Base-by-base conservation (phyloP, 2,329 filamentous ascomycete species). In the Sarocladium oryzae region DNA sequence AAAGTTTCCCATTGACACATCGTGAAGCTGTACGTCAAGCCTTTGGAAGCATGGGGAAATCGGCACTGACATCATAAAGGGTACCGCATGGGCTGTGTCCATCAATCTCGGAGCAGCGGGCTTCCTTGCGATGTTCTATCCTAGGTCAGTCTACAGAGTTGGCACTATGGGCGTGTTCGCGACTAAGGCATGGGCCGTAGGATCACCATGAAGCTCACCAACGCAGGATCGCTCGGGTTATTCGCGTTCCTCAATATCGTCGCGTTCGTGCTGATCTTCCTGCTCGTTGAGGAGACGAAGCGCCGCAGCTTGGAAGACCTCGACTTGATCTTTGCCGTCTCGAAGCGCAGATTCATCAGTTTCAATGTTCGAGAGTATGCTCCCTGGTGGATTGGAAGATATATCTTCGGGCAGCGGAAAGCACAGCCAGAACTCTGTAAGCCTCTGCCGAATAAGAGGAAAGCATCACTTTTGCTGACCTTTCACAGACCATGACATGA, bases 1-100 rank as follows among this genome's bases (percentile, higher is more conserved):
- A 77, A 56, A 72, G 71, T 46, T 78, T 77, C 52, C 74, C 74
- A 0, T 58, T 76, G 1, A 72, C 71, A 4, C 71, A 77, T 54
- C 66, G 74, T 53, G 75, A 77, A 58, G 67, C 73, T 6, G 43
- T 48, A 48, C 2, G 43, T 48, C 28, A 2, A n/a, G 26, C 21
- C 28, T 13, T 30, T 30, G 13, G 28, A 30, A 13, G 28, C 28
- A 30, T 7, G 28, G 7, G 28, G 28, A 30, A 30, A 30, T 30
- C 13, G 8, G 3, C 20, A n/a, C n/a, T n/a, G n/a, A n/a, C n/a
- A n/a, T n/a, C n/a, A n/a, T n/a, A n/a, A n/a, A 48, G 43, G 75
- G 75, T 1, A 69, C 71, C 23, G 70, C 75, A 0, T 71, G 74
- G 24, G 72, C 73, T 2, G 73, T 77, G 18, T 66, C 69, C 2